Percentiles rank a stretch among this genome's conserved stretches.
phyloP scores from a whole-genome alignment of 2,329 filamentous ascomycete species.

The Aureobasidium sp. region DNA sequence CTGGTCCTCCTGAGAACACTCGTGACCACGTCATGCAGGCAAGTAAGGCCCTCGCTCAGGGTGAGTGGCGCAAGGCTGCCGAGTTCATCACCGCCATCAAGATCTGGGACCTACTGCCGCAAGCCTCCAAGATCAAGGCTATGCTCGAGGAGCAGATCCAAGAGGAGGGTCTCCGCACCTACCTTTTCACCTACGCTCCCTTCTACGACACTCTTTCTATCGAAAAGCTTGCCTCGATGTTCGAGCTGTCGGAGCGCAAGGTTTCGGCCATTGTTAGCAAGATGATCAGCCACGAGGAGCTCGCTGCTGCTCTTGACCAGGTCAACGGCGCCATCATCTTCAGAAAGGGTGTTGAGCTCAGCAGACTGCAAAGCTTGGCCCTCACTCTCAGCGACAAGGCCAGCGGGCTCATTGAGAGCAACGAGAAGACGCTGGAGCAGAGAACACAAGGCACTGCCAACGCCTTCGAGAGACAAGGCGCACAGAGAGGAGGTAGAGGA shows the following conservation, averaged over 20 bases:
- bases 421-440: slow-evolving; percentile 95
- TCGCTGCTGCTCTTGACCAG: slow-evolving; percentile 92
- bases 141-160: slow-evolving; percentile 99
- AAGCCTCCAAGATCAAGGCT: slow-evolving; percentile 84
- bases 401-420: slow-evolving; percentile 88
- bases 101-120: slow-evolving; percentile 98
- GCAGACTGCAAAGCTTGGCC: slow-evolving; percentile 87
- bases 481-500: slow-evolving; percentile 63
- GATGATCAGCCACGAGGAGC: slow-evolving; percentile 99
- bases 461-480: slow-evolving; percentile 88
- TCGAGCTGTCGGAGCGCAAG: slow-evolving; percentile 86
- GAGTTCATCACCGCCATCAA: slow-evolving; percentile 96
- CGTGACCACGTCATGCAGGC: slow-evolving; percentile 99
- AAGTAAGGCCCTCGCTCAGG: slow-evolving; percentile 89
- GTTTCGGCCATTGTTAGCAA: slow-evolving; percentile 93
- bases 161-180: slow-evolving; percentile 94
- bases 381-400: slow-evolving; percentile 95
- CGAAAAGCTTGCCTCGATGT: slow-evolving; percentile 82
- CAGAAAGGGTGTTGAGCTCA: slow-evolving; percentile 98
- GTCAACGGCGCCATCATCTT: slow-evolving; percentile 97
- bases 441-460: slow-evolving; percentile 92
- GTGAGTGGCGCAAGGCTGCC: slow-evolving; percentile 97
- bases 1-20: slow-evolving; percentile 95
- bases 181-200: slow-evolving; percentile 98
- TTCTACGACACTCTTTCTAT: slow-evolving; percentile 97